A percentile compares a stretch with the other conserved stretches of the same genome.
Evolutionary conservation across 345 rosid genomes (phyloP).

Genomic region (Eucalyptus albens): DNA sequence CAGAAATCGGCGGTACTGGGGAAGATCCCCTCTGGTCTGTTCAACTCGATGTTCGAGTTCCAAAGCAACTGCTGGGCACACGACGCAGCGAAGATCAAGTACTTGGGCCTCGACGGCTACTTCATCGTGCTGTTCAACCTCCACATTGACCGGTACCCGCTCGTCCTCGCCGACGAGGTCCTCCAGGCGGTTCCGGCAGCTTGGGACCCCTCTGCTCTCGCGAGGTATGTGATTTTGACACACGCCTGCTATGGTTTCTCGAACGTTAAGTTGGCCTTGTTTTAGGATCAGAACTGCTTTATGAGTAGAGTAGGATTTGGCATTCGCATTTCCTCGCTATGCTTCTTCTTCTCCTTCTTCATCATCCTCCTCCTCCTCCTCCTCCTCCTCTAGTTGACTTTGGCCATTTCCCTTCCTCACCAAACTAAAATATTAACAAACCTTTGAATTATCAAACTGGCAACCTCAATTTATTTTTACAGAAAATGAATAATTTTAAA

Average conservation of each 20-base stretch:
- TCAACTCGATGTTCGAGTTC: constrained; percentile 71
- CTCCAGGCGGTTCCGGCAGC: constrained; percentile 57
- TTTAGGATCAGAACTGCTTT: neutral
- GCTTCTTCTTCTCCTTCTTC: neutral
- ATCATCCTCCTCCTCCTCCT: rapidly evolving
- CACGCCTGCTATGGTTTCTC: neutral
- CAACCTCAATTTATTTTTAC: neutral
- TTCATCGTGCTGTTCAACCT: constrained; percentile 36
- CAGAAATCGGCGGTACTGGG: constrained; percentile 45
- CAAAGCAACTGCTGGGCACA: constrained; percentile 63
- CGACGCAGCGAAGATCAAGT: constrained; percentile 58
- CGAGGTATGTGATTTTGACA: constrained; percentile 27
- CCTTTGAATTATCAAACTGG: neutral
- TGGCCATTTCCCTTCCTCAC: neutral
- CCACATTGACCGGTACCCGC: constrained; percentile 61
- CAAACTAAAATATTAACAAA: neutral
- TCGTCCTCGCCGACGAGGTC: constrained; percentile 54
- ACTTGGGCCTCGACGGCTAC: constrained; percentile 67
- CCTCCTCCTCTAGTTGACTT: neutral
- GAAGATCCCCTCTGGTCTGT: constrained; percentile 73
- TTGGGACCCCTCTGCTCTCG: constrained; percentile 72
- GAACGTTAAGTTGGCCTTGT: neutral
- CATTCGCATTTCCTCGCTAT: neutral
- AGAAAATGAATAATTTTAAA: too few species aligned
- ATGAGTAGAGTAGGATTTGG: neutral